These are phyloP conservation scores for Cicer cuneatum DNA, from an alignment of 306 rosid species.

Conservation along the genomic window DNA sequence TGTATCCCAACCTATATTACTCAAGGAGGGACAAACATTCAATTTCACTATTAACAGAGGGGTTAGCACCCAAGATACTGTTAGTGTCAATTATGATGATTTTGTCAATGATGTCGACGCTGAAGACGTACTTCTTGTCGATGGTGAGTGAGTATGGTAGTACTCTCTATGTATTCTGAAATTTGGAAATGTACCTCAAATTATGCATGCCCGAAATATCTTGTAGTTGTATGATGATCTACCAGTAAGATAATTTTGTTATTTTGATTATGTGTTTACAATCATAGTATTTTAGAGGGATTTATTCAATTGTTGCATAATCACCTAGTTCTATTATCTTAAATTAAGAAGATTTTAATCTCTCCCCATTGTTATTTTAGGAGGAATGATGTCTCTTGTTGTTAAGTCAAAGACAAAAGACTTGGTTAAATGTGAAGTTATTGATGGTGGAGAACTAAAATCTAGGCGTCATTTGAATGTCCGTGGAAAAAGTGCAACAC, in stretches of 20 bases:
- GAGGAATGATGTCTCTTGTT: slow-evolving; percentile 96
- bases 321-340: slow-evolving; percentile 15
- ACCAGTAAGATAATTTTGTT: background rate
- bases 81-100: slow-evolving; percentile 92
- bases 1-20: slow-evolving; percentile 73
- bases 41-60: slow-evolving; percentile 92
- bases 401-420: slow-evolving; percentile 81
- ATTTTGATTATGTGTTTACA: slow-evolving; percentile 7
- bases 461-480: slow-evolving; percentile 97
- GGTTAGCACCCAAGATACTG: slow-evolving; percentile 70
- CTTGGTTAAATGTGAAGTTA: slow-evolving; percentile 77
- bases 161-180: slow-evolving; percentile 13
- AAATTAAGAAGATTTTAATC: slow-evolving; percentile 27
- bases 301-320: slow-evolving; percentile 27
- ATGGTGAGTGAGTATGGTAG: slow-evolving; percentile 64
- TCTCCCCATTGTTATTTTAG: slow-evolving; percentile 51
- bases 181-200: slow-evolving; percentile 21
- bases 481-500: slow-evolving; percentile 94
- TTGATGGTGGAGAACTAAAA: slow-evolving; percentile 95
- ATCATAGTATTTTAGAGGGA: background rate
- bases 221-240: too few species aligned
- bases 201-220: background rate
- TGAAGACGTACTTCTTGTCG: slow-evolving; percentile 85
- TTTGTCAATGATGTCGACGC: slow-evolving; percentile 89
- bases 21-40: slow-evolving; percentile 76